A percentile compares a stretch with the other conserved stretches of the same genome.
Conservation (phyloP, 176 grass and related monocot species). For the Bonia amplexicaulis region DNA sequence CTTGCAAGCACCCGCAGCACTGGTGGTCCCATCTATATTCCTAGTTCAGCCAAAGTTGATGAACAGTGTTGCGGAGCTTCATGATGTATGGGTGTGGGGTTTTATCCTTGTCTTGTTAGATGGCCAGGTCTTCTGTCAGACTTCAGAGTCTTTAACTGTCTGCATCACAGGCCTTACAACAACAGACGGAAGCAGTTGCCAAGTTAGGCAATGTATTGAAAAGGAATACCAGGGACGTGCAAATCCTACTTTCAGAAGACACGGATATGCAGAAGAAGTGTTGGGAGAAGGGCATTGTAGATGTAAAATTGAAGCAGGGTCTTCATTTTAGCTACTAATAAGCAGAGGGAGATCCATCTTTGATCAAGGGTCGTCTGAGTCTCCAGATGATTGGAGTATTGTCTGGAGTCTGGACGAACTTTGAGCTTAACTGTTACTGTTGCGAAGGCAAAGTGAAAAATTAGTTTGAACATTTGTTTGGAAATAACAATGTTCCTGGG, state of each 20-base stretch:
- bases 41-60: conserved; percentile 63
- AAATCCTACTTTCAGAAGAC: conserved; percentile 72
- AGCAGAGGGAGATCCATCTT: neutral
- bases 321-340: neutral
- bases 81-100: conserved; percentile 47
- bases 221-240: conserved; percentile 77
- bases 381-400: neutral
- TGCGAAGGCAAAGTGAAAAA: neutral
- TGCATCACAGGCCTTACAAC: conserved; percentile 60
- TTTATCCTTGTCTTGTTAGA: neutral
- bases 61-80: conserved; percentile 64
- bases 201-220: conserved; percentile 88
- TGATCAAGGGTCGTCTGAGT: neutral
- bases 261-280: conserved; percentile 43
- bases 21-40: conserved; percentile 56
- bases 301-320: conserved; percentile 8
- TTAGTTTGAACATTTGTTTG: conserved; percentile 1
- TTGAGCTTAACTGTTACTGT: neutral
- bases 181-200: conserved; percentile 87
- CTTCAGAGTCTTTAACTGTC: neutral
- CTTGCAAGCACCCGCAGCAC: conserved; percentile 34
- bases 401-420: neutral
- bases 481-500: conserved; percentile 8
- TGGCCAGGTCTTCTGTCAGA: conserved; percentile 1
- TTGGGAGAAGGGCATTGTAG: conserved; percentile 23